These are phyloP conservation scores for Trypanosoma lewisi DNA, from an alignment of 208 protist genomes.

Conservation along the genomic window DNA sequence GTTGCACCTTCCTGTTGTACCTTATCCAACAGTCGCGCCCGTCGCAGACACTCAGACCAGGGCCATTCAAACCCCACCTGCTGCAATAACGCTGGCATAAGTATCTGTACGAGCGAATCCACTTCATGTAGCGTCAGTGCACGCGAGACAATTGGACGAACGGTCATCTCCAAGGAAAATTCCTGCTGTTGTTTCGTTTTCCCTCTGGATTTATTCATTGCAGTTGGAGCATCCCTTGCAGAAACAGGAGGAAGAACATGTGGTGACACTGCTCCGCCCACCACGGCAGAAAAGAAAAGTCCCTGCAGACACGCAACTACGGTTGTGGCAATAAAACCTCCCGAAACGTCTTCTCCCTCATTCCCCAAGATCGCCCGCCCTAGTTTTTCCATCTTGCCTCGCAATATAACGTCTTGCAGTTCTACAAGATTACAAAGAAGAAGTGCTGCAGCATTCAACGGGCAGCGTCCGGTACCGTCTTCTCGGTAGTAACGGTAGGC, in stretches of 20 bases:
- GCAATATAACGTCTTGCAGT: constrained; percentile 9
- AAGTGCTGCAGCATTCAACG: constrained; percentile 24
- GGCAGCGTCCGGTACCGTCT: constrained; percentile 26
- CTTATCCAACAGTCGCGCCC: constrained; percentile 47
- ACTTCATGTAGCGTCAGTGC: constrained; percentile 49
- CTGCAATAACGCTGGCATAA: constrained; percentile 71
- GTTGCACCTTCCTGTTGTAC: constrained; percentile 20
- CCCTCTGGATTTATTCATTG: not conserved
- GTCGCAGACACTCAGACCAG: constrained; percentile 71
- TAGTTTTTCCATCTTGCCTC: not conserved
- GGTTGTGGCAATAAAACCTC: constrained; percentile 10
- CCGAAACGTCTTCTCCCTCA: not conserved
- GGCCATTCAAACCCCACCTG: constrained; percentile 80
- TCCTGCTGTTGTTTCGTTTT: not conserved
- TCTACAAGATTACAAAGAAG: constrained; percentile 24
- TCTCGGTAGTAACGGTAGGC: constrained; percentile 16
- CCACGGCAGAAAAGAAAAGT: constrained; percentile 58
- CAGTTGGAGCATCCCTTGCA: not conserved
- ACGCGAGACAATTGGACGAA: constrained; percentile 22
- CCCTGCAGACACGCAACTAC: constrained; percentile 57
- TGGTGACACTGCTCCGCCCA: constrained; percentile 37
- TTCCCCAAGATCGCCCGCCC: not conserved
- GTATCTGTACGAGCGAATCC: constrained; percentile 46
- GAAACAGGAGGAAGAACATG: constrained; percentile 24
- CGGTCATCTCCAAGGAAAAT: not conserved